Percentiles rank a stretch among this genome's conserved stretches.
Conservation (phyloP, 2,329 filamentous ascomycete species). For the Xylariaceae sp. region DNA sequence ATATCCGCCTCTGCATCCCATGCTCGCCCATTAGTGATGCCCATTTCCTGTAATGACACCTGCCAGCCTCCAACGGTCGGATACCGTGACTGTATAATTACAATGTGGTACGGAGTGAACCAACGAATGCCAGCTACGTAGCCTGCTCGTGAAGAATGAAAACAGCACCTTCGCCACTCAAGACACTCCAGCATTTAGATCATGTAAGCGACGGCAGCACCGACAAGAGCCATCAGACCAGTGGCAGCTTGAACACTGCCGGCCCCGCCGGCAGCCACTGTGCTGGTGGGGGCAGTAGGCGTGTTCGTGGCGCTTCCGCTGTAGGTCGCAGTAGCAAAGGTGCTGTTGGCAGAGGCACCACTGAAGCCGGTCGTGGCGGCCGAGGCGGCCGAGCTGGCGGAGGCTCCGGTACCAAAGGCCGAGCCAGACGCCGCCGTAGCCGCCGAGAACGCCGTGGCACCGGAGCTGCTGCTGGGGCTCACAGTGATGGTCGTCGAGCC, state of each 20-base stretch:
- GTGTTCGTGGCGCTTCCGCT: constrained; percentile 9
- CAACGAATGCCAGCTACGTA: too few species aligned
- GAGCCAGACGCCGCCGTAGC: neutral
- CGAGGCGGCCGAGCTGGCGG: too few species aligned
- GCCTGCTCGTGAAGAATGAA: too few species aligned
- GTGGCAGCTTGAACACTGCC: constrained; percentile 9
- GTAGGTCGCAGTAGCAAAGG: constrained; percentile 6
- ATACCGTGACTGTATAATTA: too few species aligned
- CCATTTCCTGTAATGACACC: too few species aligned
- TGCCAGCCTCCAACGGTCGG: too few species aligned
- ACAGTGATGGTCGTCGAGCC: constrained; percentile 9
- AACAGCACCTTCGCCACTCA: too few species aligned
- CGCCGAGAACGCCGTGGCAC: too few species aligned
- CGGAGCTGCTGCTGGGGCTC: neutral
- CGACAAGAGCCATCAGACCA: constrained; percentile 16
- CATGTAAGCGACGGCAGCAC: constrained; percentile 12
- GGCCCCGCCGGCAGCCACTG: constrained; percentile 14
- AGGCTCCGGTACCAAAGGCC: neutral
- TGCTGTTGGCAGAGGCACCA: constrained; percentile 13
- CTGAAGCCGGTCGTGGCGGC: constrained; percentile 13
- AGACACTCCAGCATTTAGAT: constrained; percentile 4
- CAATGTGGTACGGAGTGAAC: too few species aligned
- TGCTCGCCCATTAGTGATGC: too few species aligned
- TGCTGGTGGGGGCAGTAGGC: constrained; percentile 8
- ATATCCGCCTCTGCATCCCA: too few species aligned